Percentiles rank a stretch among this genome's conserved stretches.
phyloP scores from a whole-genome alignment of 2,329 filamentous ascomycete species.

The Trematosphaeria pertusa region DNA sequence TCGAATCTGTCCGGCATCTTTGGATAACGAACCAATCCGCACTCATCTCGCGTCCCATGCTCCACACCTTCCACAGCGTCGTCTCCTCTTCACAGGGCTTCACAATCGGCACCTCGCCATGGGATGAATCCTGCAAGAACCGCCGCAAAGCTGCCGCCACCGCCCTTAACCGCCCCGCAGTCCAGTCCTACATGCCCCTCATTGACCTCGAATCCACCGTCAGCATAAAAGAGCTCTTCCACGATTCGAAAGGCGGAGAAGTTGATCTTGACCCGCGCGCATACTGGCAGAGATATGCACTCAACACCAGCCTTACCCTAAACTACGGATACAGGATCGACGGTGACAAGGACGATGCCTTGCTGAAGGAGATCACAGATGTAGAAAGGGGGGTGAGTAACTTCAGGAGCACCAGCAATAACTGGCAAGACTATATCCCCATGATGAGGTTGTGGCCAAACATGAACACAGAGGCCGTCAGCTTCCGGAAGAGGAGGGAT shows the following conservation, averaged over 20 bases:
- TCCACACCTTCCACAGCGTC: constrained; percentile 74
- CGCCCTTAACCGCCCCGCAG: constrained; percentile 76
- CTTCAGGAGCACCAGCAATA: constrained; percentile 79
- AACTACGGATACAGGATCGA: constrained; percentile 82
- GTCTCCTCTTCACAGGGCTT: constrained; percentile 59
- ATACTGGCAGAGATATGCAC: constrained; percentile 77
- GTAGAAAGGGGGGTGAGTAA: constrained; percentile 80
- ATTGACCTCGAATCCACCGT: constrained; percentile 77
- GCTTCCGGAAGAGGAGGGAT: constrained; percentile 73
- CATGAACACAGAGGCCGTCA: constrained; percentile 67
- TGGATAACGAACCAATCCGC: constrained; percentile 83
- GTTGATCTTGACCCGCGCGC: constrained; percentile 73
- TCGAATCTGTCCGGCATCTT: constrained; percentile 74
- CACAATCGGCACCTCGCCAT: constrained; percentile 80
- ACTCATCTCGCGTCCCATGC: constrained; percentile 76
- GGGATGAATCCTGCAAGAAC: constrained; percentile 81
- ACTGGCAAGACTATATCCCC: constrained; percentile 87
- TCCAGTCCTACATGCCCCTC: constrained; percentile 82
- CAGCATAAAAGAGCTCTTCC: constrained; percentile 74
- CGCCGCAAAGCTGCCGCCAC: constrained; percentile 80
- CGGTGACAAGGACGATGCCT: constrained; percentile 69
- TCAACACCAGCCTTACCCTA: constrained; percentile 78
- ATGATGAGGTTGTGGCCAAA: constrained; percentile 70
- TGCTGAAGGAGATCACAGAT: constrained; percentile 75
- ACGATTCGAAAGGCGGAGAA: constrained; percentile 67